Base-by-base conservation (phyloP, 371 early-diverging fungal genomes). In the Mucor circinelloides region DNA sequence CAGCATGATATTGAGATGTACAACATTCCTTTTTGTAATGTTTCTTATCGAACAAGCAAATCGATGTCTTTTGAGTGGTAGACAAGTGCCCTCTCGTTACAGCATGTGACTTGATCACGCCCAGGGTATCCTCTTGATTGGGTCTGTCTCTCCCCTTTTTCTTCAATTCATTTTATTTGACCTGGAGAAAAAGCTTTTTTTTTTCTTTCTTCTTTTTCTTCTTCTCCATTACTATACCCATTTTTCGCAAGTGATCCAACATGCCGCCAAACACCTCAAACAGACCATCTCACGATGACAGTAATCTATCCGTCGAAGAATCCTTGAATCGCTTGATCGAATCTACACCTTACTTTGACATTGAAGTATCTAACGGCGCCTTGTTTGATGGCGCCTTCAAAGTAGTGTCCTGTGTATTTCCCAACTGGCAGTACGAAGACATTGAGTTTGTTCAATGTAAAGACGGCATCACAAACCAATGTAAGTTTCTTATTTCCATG, bases 381-480 rank as follows among this genome's bases (percentile, higher is more conserved):
- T 77, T 93, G 30, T 87, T 93, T 69, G 90, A 85, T 63, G 91
- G 90, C 27, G 85, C 93, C 17, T 81, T 69, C 60, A 69, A 77
- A 12, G 86, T 92, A 28, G 81, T 89, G 19, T 64, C 70, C 21
- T 64, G 58, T n/a, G 78, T 93, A 17, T 94, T 96, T 73, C 90
- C 93, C 10, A 75, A 84, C 32, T 96, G 95, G 96, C 73, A 86
- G 36, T 71, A 66, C 21, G 58, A 81, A 38, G 87, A 93, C 48
- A 78, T 93, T 28, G 74, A 75, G 6, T 82, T 91, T 61, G 72
- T 82, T 21, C 93, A 94, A 74, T 93, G 90, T 85, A 95, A 92
- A 74, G 94, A 94, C 64, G 97, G 97, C 34, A 97, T 97, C 70
- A 97, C 97, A 61, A 97, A 97, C 73, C 92, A 92, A 75, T 73